Conservation (phyloP, 2,329 filamentous ascomycete species). For the Fusarium mundagurra region DNA sequence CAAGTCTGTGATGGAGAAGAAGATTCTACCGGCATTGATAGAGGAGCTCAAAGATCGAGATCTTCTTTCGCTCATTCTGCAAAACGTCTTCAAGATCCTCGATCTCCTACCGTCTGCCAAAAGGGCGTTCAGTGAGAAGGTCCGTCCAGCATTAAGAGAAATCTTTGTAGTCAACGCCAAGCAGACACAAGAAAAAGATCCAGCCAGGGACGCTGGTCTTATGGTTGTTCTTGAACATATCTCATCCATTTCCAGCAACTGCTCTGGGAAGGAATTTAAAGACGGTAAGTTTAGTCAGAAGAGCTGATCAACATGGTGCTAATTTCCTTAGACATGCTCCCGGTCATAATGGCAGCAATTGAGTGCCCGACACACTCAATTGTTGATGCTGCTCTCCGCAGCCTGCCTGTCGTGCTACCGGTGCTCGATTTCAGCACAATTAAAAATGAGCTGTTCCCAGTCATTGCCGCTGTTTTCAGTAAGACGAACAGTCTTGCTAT, state of each 20-base stretch:
- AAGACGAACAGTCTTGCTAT: constrained; percentile 94
- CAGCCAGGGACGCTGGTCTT: constrained; percentile 85
- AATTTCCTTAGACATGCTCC: constrained; percentile 75
- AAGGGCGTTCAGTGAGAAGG: constrained; percentile 82
- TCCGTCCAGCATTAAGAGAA: constrained; percentile 85
- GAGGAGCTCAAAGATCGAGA: constrained; percentile 96
- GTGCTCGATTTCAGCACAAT: constrained; percentile 95
- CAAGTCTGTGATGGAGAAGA: constrained; percentile 92
- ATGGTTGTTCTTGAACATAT: constrained; percentile 93
- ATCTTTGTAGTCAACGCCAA: constrained; percentile 76
- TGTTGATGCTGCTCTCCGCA: constrained; percentile 84
- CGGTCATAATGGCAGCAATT: constrained; percentile 83
- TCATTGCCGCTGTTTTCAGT: constrained; percentile 89
- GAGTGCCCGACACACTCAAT: constrained; percentile 90
- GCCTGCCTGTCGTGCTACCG: constrained; percentile 81
- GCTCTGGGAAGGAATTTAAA: constrained; percentile 91
- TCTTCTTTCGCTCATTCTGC: constrained; percentile 82
- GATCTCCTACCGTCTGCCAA: constrained; percentile 79
- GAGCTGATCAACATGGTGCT: not conserved
- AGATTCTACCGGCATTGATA: constrained; percentile 85
- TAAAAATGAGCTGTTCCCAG: constrained; percentile 95
- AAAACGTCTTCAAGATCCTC: constrained; percentile 92
- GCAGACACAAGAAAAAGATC: constrained; percentile 76
- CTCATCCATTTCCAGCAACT: constrained; percentile 78
- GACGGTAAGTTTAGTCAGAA: constrained; percentile 69